A percentile compares a stretch with the other conserved stretches of the same genome.
These are phyloP conservation scores for Neopestalotiopsis sp. DNA, from an alignment of 2,329 filamentous ascomycete genomes.

Conservation along the genomic window DNA sequence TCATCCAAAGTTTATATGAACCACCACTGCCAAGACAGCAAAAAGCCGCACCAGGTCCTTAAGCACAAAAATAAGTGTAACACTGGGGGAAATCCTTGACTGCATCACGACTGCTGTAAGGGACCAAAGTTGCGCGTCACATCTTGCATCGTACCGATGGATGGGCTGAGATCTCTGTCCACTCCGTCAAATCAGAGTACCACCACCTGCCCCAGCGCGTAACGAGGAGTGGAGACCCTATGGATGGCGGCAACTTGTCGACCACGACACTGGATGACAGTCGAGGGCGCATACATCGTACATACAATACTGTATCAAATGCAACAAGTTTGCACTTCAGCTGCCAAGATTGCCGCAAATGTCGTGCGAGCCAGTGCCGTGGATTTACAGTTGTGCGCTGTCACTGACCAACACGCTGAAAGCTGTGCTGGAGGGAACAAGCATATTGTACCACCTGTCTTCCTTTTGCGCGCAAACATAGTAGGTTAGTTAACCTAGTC, in stretches of 20 bases:
- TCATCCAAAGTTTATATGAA: neutral
- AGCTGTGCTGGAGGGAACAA: conserved; percentile 10
- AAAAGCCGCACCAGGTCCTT: neutral
- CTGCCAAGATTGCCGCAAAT: conserved; percentile 10
- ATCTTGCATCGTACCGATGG: conserved; percentile 16
- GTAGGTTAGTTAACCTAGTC: neutral
- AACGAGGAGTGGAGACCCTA: conserved; percentile 8
- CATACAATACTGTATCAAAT: neutral
- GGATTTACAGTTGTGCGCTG: conserved; percentile 2
- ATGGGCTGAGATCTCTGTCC: conserved; percentile 15
- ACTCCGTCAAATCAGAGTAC: conserved; percentile 12
- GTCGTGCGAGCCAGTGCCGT: conserved; percentile 14
- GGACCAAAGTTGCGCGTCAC: conserved; percentile 8
- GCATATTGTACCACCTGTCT: conserved; percentile 6
- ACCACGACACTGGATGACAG: neutral
- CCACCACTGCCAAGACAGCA: neutral
- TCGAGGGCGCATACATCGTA: neutral
- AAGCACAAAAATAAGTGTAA: neutral
- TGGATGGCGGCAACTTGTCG: neutral
- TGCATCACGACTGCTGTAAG: conserved; percentile 6
- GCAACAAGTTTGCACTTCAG: conserved; percentile 14
- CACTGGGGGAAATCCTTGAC: neutral
- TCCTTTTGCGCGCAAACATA: conserved; percentile 9
- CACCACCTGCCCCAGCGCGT: neutral
- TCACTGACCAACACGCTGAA: conserved; percentile 11